Base-by-base conservation (phyloP, 2,329 filamentous ascomycete species). In the Xylariaceae sp. region DNA sequence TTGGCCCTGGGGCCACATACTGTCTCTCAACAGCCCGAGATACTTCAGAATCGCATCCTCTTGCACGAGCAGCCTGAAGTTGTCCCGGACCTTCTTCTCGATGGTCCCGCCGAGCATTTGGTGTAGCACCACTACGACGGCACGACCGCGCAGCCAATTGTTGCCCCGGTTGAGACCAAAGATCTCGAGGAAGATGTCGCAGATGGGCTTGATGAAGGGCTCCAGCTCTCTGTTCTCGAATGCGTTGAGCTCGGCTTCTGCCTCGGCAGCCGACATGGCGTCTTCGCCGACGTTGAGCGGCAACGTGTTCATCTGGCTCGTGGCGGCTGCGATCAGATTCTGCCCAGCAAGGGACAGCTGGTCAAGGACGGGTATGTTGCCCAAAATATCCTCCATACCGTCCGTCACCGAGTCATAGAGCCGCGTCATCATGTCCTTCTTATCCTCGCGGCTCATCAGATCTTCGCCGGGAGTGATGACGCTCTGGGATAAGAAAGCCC, bases 201-300 rank as follows among this genome's bases (percentile, higher is more conserved):
- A 96, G 54, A 99, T 96, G 4, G 94, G 95, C 66, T 96, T 99
- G 62, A 99, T 94, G 63, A 99, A 97, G 1, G 94, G 94, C 64
- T 95, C 90, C 2, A 90, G 76, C 60, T 96, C 90, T 62, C 85
- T 86, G 64, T 89, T 86, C 69, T 97, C 92, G 62, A 95, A 97
- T 0, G 92, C 92, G 50, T 91, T 89, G 43, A 99, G 75, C 68
- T 97, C 94, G 0, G 92, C 92, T 69, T 97, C 91, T 0, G 91
- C 94, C 71, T 97, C 94, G 2, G 84, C 81, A 2, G 81, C 75
- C 7, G 70, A 71, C 49, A 73, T 59, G 6, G 66, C 68, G 42
- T 80, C 80, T 53, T 81, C 79, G 51, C 69, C 74, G 11, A 71
- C 71, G 31, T 71, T 69, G n/a, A 80, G 68, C 12, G 77, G 77